Conservation (phyloP, 345 rosid genomes). For the Fremontodendron californicum region DNA sequence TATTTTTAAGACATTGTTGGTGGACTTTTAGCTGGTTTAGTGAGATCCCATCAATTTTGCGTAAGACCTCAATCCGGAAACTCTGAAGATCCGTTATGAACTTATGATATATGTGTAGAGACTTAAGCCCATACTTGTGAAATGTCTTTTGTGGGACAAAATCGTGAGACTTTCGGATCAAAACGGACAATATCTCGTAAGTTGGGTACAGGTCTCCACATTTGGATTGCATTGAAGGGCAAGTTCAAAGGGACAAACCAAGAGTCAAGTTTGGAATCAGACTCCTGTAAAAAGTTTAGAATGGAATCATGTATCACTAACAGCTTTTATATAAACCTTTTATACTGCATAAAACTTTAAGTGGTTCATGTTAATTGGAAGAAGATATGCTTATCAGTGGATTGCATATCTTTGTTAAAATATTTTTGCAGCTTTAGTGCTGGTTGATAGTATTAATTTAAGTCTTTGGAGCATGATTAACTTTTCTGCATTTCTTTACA, state of each 20-base stretch:
- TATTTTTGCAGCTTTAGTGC: too few species aligned
- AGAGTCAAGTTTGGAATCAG: neutral
- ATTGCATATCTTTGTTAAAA: neutral
- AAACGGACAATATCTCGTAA: too few species aligned
- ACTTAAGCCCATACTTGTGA: too few species aligned
- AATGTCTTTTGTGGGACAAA: too few species aligned
- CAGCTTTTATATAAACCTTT: neutral
- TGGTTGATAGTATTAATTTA: too few species aligned
- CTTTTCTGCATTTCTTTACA: too few species aligned
- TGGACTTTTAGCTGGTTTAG: neutral
- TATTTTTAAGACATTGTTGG: neutral
- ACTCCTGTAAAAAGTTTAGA: neutral
- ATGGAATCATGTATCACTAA: neutral
- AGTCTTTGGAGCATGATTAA: too few species aligned
- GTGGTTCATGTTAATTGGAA: conserved; percentile 2
- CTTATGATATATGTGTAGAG: too few species aligned
- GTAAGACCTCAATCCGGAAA: too few species aligned
- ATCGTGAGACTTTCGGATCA: too few species aligned
- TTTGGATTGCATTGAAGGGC: conserved; percentile 10
- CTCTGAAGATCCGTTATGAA: too few species aligned
- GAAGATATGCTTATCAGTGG: neutral
- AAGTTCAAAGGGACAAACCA: neutral
- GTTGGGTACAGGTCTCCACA: too few species aligned
- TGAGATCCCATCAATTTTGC: neutral
- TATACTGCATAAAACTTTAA: neutral